phyloP scores from a whole-genome alignment of 352 stramenopile species.

The Elongisporangium prolatum region DNA sequence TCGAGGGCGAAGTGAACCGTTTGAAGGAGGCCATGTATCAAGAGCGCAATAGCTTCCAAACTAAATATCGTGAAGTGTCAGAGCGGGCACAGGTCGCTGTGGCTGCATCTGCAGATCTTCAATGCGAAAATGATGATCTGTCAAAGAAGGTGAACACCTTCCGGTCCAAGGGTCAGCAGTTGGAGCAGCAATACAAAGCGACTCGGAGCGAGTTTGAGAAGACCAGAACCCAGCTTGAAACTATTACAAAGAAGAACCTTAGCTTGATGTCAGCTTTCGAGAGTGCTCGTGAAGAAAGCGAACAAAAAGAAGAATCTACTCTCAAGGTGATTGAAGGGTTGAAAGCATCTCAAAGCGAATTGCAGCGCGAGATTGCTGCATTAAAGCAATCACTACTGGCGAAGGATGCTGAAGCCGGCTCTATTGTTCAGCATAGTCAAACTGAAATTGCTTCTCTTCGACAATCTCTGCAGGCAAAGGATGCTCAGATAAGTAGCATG shows the following conservation, averaged over 20 bases:
- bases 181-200: slow-evolving; percentile 42
- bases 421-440: slow-evolving; percentile 21
- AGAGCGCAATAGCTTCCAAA: slow-evolving; percentile 6
- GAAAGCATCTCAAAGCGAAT: slow-evolving; percentile 20
- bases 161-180: slow-evolving; percentile 22
- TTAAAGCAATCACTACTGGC: slow-evolving; percentile 18
- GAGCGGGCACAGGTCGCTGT: slow-evolving; percentile 22
- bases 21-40: slow-evolving; percentile 26
- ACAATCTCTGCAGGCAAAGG: slow-evolving; percentile 27
- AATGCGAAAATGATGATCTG: slow-evolving; percentile 47
- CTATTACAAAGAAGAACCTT: slow-evolving; percentile 62
- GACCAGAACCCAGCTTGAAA: slow-evolving; percentile 44
- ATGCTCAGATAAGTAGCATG: slow-evolving; percentile 25
- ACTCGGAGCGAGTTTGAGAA: slow-evolving; percentile 30
- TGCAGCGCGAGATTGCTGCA: slow-evolving; percentile 30
- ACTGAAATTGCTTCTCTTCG: slow-evolving; percentile 13
- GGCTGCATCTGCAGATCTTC: slow-evolving; percentile 27
- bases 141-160: slow-evolving; percentile 39
- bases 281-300: slow-evolving; percentile 35
- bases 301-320: slow-evolving; percentile 33
- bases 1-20: slow-evolving; percentile 23
- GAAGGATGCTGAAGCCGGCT: slow-evolving; percentile 35
- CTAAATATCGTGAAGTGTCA: slow-evolving; percentile 3
- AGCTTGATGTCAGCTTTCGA: slow-evolving; percentile 45
- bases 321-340: slow-evolving; percentile 32